Base-by-base conservation (phyloP, 1,284 basidiomycete genomes). In the Schizophyllum amplum region DNA sequence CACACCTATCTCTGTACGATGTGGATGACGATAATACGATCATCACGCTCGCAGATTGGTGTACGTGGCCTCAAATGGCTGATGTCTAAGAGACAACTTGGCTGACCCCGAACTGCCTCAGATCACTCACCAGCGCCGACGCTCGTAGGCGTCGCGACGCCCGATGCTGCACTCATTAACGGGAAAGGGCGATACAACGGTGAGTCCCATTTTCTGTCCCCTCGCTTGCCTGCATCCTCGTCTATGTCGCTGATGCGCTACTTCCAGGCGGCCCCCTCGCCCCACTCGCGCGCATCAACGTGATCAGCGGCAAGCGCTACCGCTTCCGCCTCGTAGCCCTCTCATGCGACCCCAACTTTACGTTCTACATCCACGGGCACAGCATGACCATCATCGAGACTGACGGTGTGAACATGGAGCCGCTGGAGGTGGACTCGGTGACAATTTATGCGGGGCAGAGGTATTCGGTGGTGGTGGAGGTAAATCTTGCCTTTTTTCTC, bases 331-430 rank as follows among this genome's bases (percentile, higher is more conserved):
- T 57, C 23, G 17, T 57, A 5, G 54, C 53, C 56, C 53, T 54
- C 2, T 52, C 53, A 3, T 58, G 57, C 49, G 57, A 59, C 50
- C 55, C 57, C 13, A 59, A 61, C 51, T 59, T 54, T 20, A 52
- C 27, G 17, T 55, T 61, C 24, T 54, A 51, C n/a, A 61, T 61
- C 51, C 57, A 61, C 22, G 25, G 26, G 1, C 60, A 61, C 49
- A 55, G 13, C 11, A 52, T 61, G 47, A 58, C 55, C 22, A 63
- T 83, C 55, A 83, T 83, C 60, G 81, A 83, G 62, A 72, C 70
- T 0, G 82, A 83, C 59, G 79, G 78, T 5, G 65, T 75, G 42
- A 72, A 72, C 58, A 69, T 69, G 9, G 46, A 68, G 26, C 75
- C 81, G 1, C 56, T 71, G 4, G 66, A 63, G 1, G 77, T 78